Percentiles rank a stretch among this genome's conserved stretches.
Evolutionary conservation across 2,329 filamentous ascomycete species (phyloP).

Genomic region (Trichoderma asperellum): DNA sequence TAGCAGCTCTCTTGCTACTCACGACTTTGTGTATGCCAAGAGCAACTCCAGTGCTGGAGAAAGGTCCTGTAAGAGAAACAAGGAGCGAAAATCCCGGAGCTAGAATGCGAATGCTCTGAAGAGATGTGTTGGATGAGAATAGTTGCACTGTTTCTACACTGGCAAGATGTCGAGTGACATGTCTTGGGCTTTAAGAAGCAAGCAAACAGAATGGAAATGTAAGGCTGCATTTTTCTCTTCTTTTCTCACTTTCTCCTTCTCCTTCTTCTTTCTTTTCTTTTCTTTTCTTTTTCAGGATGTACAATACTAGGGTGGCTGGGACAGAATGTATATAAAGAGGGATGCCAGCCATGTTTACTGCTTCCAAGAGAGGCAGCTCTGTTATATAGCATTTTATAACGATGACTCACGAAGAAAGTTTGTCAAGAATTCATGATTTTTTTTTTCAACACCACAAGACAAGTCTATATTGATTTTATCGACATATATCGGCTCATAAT

Average conservation of each 20-base stretch:
- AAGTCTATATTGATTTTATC: not conserved
- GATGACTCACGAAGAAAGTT: not conserved
- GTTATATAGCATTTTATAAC: not conserved
- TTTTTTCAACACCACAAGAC: not conserved
- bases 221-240: not conserved
- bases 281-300: not conserved
- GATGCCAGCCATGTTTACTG: not conserved
- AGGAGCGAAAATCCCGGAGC: not conserved
- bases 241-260: not conserved
- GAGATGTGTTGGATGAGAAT: not conserved
- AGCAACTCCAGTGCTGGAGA: not conserved
- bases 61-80: not conserved
- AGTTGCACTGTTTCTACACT: not conserved
- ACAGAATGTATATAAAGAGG: not conserved
- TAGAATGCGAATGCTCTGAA: not conserved
- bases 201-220: not conserved
- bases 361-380: not conserved
- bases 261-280: not conserved
- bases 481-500: not conserved
- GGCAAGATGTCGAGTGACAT: not conserved
- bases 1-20: not conserved
- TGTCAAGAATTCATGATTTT: not conserved
- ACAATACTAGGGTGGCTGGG: not conserved
- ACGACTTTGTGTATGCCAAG: not conserved
- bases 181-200: not conserved